Conservation (phyloP, 306 rosid species). For the Geum urbanum region DNA sequence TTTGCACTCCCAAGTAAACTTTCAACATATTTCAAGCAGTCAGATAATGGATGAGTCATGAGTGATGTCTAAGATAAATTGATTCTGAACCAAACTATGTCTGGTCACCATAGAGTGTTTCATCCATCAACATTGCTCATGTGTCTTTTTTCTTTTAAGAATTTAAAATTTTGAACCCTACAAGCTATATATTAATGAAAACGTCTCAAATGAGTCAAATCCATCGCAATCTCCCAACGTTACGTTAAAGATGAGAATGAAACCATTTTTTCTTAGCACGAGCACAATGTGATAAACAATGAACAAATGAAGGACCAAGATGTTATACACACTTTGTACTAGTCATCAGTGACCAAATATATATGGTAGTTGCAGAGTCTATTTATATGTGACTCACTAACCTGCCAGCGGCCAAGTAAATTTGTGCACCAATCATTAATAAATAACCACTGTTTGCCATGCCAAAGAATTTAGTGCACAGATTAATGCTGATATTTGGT, state of each 20-base stretch:
- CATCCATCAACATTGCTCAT: no score
- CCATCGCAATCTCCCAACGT: no score
- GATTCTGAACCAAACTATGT: no score
- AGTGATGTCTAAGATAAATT: no score
- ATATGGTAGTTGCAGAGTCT: constrained; percentile 4
- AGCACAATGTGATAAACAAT: neutral
- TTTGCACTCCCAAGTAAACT: neutral
- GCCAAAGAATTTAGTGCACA: constrained; percentile 56
- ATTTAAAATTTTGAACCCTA: no score
- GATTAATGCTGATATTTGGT: constrained; percentile 49
- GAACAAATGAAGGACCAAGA: neutral
- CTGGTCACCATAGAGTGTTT: no score
- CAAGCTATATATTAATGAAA: no score
- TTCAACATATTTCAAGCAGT: no score
- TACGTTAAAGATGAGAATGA: neutral
- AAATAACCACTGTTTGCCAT: constrained; percentile 43
- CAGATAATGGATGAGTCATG: no score
- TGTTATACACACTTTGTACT: neutral
- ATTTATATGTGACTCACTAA: constrained; percentile 23
- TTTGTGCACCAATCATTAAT: constrained; percentile 58
- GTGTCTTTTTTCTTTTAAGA: no score
- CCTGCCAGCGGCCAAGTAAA: constrained; percentile 83
- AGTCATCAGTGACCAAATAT: neutral
- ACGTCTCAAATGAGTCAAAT: no score
- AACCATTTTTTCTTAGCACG: neutral